Base-by-base conservation (phyloP, 1,139 yeast genomes). In the Arxiozyma slooffiae region DNA sequence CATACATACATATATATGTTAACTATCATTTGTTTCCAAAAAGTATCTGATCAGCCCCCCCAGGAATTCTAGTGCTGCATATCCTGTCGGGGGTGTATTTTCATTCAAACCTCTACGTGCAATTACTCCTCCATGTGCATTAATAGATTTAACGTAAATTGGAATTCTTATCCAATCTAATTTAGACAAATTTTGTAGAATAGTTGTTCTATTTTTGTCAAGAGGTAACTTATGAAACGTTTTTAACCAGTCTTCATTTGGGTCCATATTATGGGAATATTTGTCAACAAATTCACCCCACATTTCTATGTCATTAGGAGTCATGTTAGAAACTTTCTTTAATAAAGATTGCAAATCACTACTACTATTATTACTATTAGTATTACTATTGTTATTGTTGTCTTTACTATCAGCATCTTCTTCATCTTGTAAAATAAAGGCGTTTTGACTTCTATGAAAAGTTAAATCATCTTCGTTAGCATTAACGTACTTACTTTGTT, bases 91-190 rank as follows among this genome's bases (percentile, higher is more conserved):
- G 2, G 60, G 50, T 1, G 64, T 55, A 1, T 53, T 67, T 26
- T 63, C 60, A 37, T 56, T 46, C 1, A 81, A 71, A 0, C 89
- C 89, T 52, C 82, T 71, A 54, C 94, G 71, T 11, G 86, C 84
- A 23, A 82, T 81, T 42, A 84, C 80, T 0, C 83, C 82, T 58
- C 81, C 88, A 60, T 85, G 94, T 0, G 92, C 79, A 63, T 84
- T 84, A 66, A 82, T 72, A 17, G 81, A 76, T 57, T 81, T 84
- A 44, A 82, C 71, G 58, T 78, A 80, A 1, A 80, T 79, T 0
- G 89, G 82, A 17, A 83, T 71, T 59, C 83, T 82, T 48, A 77
- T 69, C 89, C 90, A 83, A n/a, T 73, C 69, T 14, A 84, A 59
- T 26, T 67, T 57, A 59, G 81, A 80, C 60, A 85, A 69, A 55